Percentiles rank a stretch among this genome's conserved stretches.
phyloP scores from a whole-genome alignment of 768 basidiomycete species.

The Rhodotorula babjevae region DNA sequence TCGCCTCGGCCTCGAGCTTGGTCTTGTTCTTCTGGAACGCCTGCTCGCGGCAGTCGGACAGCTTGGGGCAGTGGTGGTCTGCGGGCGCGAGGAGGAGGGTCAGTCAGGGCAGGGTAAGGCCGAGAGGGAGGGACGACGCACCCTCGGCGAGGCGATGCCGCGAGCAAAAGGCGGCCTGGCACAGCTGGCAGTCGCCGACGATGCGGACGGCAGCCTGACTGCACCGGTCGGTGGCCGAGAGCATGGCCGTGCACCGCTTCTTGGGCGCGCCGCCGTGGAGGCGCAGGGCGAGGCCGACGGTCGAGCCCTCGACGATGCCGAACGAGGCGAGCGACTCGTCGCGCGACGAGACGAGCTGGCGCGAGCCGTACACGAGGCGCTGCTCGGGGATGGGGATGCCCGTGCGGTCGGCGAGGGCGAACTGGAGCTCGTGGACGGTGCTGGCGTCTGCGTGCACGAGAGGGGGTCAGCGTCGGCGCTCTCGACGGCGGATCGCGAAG shows the following conservation, averaged over 20 bases:
- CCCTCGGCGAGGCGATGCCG: slow-evolving; percentile 75
- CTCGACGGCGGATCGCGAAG: background rate
- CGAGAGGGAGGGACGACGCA: background rate
- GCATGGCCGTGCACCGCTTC: slow-evolving; percentile 32
- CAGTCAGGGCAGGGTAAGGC: too few relatives aligned
- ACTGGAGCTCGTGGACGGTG: slow-evolving; percentile 22
- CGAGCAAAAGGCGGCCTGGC: slow-evolving; percentile 70
- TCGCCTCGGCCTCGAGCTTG: slow-evolving; percentile 77
- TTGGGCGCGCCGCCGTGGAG: slow-evolving; percentile 31
- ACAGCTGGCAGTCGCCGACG: slow-evolving; percentile 78
- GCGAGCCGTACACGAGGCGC: slow-evolving; percentile 28
- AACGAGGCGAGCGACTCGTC: slow-evolving; percentile 11
- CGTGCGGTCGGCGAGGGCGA: slow-evolving; percentile 27
- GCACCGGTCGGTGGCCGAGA: slow-evolving; percentile 54
- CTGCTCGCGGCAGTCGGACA: slow-evolving; percentile 78
- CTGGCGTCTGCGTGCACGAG: slow-evolving; percentile 12
- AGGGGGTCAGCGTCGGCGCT: background rate
- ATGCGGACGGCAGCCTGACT: slow-evolving; percentile 74
- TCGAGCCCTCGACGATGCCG: slow-evolving; percentile 21
- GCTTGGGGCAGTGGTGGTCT: slow-evolving; percentile 74
- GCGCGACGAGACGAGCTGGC: slow-evolving; percentile 6
- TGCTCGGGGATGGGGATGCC: slow-evolving; percentile 32
- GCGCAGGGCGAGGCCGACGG: slow-evolving; percentile 25
- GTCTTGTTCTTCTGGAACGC: slow-evolving; percentile 80
- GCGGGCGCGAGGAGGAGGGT: background rate